These are phyloP conservation scores for Dittrichia graveolens DNA, from an alignment of 129 eudicot genomes.

Conservation along the genomic window DNA sequence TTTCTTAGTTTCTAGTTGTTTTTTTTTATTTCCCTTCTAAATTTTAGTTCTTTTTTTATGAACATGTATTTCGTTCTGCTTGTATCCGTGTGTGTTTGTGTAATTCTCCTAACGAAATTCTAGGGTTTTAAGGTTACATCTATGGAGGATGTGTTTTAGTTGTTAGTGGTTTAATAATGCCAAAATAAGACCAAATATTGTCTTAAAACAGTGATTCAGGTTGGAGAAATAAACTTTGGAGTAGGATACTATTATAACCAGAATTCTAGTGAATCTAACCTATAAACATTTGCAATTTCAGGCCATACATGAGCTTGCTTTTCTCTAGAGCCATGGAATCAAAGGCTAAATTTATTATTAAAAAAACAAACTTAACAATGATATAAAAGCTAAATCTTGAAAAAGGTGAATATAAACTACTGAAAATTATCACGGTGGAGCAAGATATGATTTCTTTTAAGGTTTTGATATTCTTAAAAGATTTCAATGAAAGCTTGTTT, in stretches of 20 bases:
- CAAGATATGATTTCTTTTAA: background rate
- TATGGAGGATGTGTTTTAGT: background rate
- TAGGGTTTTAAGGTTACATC: slow-evolving; percentile 19
- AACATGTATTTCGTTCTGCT: background rate
- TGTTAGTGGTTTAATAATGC: too few relatives aligned
- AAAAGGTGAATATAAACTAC: slow-evolving; percentile 4
- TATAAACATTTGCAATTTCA: background rate
- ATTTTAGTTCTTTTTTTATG: background rate
- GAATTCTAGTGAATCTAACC: too few relatives aligned
- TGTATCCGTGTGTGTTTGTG: background rate
- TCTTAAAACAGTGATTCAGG: background rate
- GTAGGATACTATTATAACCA: background rate
- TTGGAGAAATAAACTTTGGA: background rate
- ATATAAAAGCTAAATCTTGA: background rate
- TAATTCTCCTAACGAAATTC: background rate
- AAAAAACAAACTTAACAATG: background rate
- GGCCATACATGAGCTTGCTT: background rate
- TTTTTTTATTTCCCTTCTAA: background rate
- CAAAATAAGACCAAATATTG: too few relatives aligned
- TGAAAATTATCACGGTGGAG: background rate
- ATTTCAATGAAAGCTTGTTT: background rate
- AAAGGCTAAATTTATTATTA: background rate
- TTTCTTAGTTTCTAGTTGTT: background rate
- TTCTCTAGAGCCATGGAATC: slow-evolving; percentile 6
- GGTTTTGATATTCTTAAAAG: slow-evolving; percentile 4